These are phyloP conservation scores for Megacollybia platyphylla DNA, from an alignment of 1,284 basidiomycete species.

Conservation along the genomic window DNA sequence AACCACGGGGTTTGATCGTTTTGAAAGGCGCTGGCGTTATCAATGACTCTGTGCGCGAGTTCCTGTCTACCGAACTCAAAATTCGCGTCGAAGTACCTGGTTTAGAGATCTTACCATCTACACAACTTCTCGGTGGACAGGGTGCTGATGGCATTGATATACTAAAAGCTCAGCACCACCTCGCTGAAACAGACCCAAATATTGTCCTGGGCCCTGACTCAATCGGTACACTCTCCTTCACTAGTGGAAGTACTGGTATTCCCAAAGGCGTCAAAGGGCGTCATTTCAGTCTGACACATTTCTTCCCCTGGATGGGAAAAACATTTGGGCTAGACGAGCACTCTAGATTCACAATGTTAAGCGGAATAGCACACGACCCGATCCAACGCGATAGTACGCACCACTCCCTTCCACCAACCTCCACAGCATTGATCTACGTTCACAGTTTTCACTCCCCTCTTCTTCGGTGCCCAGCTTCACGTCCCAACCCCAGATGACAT, in stretches of 20 bases:
- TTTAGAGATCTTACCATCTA: slow-evolving; percentile 59
- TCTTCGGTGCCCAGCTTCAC: slow-evolving; percentile 92
- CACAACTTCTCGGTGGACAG: slow-evolving; percentile 59
- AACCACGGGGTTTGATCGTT: slow-evolving; percentile 87
- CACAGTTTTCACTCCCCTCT: slow-evolving; percentile 94
- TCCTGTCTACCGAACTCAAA: slow-evolving; percentile 69
- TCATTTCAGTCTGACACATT: slow-evolving; percentile 95
- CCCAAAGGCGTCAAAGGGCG: slow-evolving; percentile 96
- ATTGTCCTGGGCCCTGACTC: slow-evolving; percentile 90
- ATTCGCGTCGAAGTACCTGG: slow-evolving; percentile 93
- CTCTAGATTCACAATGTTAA: slow-evolving; percentile 96
- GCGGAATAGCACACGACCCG: slow-evolving; percentile 98
- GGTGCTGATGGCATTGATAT: slow-evolving; percentile 31
- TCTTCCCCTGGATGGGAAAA: slow-evolving; percentile 99
- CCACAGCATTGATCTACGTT: slow-evolving; percentile 3
- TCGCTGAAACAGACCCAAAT: slow-evolving; percentile 66
- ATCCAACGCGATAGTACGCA: slow-evolving; percentile 81
- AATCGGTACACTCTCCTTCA: slow-evolving; percentile 92
- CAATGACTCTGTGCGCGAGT: slow-evolving; percentile 75
- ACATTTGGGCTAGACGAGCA: slow-evolving; percentile 67
- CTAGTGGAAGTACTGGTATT: slow-evolving; percentile 94
- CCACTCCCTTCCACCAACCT: not conserved
- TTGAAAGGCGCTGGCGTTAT: slow-evolving; percentile 87
- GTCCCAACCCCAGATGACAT: slow-evolving; percentile 98
- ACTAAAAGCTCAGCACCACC: slow-evolving; percentile 19